Base-by-base conservation (phyloP, 2,329 filamentous ascomycete genomes). In the Colletotrichum karsti region DNA sequence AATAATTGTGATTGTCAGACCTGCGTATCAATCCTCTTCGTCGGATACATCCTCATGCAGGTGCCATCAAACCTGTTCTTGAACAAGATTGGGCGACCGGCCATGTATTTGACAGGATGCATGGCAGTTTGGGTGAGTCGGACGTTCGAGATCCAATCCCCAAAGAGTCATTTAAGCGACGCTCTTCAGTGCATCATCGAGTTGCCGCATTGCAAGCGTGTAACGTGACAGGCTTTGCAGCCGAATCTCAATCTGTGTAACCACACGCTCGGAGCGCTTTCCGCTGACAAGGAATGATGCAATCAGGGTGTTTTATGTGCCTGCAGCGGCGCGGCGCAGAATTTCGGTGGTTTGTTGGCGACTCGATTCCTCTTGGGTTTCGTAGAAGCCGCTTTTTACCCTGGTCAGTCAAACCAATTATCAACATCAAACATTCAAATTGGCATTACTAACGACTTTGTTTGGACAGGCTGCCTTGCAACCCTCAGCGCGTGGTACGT, bases 131-230 rank as follows among this genome's bases (percentile, higher is more conserved):
- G 75, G 75, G 75, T 75, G 28, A 66, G 75, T 8, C 70, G 70
- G 18, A 78, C 77, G 5, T 62, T 76, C 26, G 72, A 70, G 9
- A 50, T 69, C 13, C 70, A 67, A 24, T 77, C 78, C 48, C 73
- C 79, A 2, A 35, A 35, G 33, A 15, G 71, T 82, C 5, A 80
- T 79, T 65, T 84, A 83, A 71, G 80, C 71, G 63, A 67, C 70
- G 55, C 66, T 67, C 13, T 12, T 58, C 50, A n/a, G 51, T 41
- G 22, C 24, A 15, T 37, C 15, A 51, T 33, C 13, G 15, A 10
- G 30, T 24, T 50, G 22, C 28, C n/a, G 28, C 46, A 51, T 66
- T 35, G n/a, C 55, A 66, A 46, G 9, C 4, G n/a, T 58, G 53
- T 64, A 56, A 57, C 56, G 35, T 66, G 50, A 54, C 39, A 15